Conservation (phyloP, 805 yeast genomes). For the Ogataea methanolica region DNA sequence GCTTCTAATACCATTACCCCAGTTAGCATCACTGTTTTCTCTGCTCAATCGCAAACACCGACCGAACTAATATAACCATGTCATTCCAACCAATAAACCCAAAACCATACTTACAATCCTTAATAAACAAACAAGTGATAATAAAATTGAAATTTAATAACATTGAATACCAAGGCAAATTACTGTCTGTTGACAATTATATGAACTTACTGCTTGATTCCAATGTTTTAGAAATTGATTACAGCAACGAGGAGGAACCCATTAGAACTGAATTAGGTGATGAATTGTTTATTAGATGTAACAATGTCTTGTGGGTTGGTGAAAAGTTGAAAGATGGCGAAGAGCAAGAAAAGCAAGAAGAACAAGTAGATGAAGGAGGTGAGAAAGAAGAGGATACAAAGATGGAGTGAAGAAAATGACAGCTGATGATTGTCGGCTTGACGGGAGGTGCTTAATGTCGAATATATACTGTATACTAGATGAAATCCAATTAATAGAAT, state of each 20-base stretch:
- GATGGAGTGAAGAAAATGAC: conserved; percentile 8
- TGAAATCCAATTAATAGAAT: too few species aligned
- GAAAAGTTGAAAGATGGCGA: conserved; percentile 36
- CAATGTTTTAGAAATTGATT: conserved; percentile 39
- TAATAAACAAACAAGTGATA: conserved; percentile 64
- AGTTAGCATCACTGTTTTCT: too few species aligned
- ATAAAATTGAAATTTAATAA: conserved; percentile 88
- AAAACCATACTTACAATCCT: conserved; percentile 78
- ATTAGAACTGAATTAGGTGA: conserved; percentile 23
- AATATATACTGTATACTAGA: neutral
- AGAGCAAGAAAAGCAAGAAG: conserved; percentile 9
- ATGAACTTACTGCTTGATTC: conserved; percentile 80
- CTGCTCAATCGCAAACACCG: too few species aligned
- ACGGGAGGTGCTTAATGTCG: neutral
- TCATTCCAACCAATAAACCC: conserved; percentile 72
- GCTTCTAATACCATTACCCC: too few species aligned
- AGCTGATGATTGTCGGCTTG: neutral
- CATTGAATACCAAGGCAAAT: conserved; percentile 78
- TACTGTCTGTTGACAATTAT: conserved; percentile 82
- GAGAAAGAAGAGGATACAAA: conserved; percentile 10
- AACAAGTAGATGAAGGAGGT: conserved; percentile 3
- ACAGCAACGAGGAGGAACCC: conserved; percentile 47
- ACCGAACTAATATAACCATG: conserved; percentile 16
- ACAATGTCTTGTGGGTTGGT: conserved; percentile 78
- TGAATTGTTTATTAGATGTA: conserved; percentile 84